Evolutionary conservation across 371 early-diverging fungal genomes (phyloP).

Genomic region (Saksenaea oblongispora): DNA sequence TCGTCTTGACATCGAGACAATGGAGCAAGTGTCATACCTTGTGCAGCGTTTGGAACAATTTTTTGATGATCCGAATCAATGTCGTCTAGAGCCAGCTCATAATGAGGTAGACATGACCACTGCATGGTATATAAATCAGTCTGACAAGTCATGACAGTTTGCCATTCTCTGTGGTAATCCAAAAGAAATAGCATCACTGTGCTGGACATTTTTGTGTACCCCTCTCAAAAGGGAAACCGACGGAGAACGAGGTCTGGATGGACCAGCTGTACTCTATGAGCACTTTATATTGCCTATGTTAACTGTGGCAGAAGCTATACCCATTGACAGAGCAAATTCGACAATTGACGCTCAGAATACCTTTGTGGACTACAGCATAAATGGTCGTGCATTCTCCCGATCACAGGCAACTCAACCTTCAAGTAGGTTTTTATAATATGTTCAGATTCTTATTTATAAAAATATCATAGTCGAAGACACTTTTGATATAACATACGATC

Average conservation of each 20-base stretch:
- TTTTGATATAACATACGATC: background rate
- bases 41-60: background rate
- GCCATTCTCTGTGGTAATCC: background rate
- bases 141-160: background rate
- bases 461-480: background rate
- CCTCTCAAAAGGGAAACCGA: background rate
- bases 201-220: slow-evolving; percentile 17
- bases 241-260: background rate
- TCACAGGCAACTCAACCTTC: background rate
- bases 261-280: slow-evolving; percentile 9
- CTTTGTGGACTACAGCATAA: background rate
- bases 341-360: background rate
- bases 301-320: slow-evolving; percentile 1
- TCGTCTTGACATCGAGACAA: slow-evolving; percentile 8
- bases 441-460: background rate
- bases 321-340: background rate
- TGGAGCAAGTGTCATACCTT: slow-evolving; percentile 8
- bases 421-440: background rate
- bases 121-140: background rate
- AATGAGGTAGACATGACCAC: background rate
- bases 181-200: slow-evolving; percentile 8
- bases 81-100: background rate
- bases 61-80: slow-evolving; percentile 5
- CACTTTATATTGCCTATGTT: slow-evolving; percentile 18
- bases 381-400: slow-evolving; percentile 1